These are phyloP conservation scores for Aurantiochytrium sp. DNA, from an alignment of 108 stramenopile species.

Conservation along the genomic window DNA sequence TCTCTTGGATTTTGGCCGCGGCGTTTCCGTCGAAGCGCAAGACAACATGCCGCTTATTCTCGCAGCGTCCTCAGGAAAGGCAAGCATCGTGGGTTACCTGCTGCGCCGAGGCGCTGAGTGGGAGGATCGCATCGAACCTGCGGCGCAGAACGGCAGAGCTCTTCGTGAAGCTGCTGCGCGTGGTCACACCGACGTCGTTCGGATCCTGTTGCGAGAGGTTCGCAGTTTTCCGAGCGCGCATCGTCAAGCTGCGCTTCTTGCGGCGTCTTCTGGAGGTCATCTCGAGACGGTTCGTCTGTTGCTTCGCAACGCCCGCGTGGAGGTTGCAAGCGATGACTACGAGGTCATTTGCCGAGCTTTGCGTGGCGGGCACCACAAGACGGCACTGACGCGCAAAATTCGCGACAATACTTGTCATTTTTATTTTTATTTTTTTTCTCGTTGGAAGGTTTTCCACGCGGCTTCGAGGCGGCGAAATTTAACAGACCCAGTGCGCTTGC, in stretches of 20 bases:
- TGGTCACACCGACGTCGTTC: not conserved
- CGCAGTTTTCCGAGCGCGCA: not conserved
- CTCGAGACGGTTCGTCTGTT: not conserved
- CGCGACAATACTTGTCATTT: too few relatives aligned
- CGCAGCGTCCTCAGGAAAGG: not conserved
- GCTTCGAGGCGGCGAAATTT: too few relatives aligned
- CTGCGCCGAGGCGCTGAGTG: not conserved
- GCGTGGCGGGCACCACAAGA: not conserved
- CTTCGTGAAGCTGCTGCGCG: not conserved
- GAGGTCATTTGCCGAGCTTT: not conserved
- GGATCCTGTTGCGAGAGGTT: not conserved
- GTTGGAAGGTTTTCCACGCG: too few relatives aligned
- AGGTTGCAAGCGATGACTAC: not conserved
- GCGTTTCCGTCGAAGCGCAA: not conserved
- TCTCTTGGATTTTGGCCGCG: not conserved
- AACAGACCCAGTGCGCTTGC: too few relatives aligned
- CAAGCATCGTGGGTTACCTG: not conserved
- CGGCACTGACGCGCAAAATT: too few relatives aligned
- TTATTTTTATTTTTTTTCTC: too few relatives aligned
- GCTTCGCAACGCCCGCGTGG: not conserved
- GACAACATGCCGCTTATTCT: not conserved
- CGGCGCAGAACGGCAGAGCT: not conserved
- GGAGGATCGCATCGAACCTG: not conserved
- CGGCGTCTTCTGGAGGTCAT: not conserved
- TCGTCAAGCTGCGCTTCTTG: not conserved